phyloP scores from a whole-genome alignment of 805 yeast species.

The Metschnikowia arizonensis region DNA sequence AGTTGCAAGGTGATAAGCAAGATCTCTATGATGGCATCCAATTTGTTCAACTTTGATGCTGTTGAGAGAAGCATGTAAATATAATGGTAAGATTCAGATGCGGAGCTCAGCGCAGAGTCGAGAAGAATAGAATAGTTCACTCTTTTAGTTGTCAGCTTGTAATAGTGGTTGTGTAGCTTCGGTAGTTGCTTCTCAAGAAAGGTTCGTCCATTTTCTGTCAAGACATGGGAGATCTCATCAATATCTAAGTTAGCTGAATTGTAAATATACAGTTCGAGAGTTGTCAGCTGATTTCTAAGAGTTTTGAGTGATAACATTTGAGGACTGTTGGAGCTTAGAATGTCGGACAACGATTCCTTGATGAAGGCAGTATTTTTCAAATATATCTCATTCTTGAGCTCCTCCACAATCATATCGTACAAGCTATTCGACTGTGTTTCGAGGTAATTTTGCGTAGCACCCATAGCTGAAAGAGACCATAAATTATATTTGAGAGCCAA shows the following conservation, averaged over 20 bases:
- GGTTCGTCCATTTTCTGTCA: slow-evolving; percentile 27
- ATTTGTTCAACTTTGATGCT: slow-evolving; percentile 55
- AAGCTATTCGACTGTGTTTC: slow-evolving; percentile 56
- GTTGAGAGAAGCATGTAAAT: slow-evolving; percentile 51
- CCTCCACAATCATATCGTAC: slow-evolving; percentile 73
- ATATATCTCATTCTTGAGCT: slow-evolving; percentile 65
- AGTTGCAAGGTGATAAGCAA: slow-evolving; percentile 51
- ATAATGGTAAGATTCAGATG: slow-evolving; percentile 48
- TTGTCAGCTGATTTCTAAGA: slow-evolving; percentile 30
- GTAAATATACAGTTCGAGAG: slow-evolving; percentile 52
- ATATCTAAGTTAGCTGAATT: slow-evolving; percentile 58
- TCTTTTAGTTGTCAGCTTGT: slow-evolving; percentile 15
- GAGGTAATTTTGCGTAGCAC: slow-evolving; percentile 47
- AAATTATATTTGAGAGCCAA: slow-evolving; percentile 49
- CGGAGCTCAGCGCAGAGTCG: slow-evolving; percentile 27
- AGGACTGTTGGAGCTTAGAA: slow-evolving; percentile 29
- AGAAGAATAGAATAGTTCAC: slow-evolving; percentile 30
- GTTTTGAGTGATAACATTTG: slow-evolving; percentile 34
- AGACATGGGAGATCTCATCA: slow-evolving; percentile 42
- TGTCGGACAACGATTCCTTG: slow-evolving; percentile 12
- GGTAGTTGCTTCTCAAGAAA: slow-evolving; percentile 31
- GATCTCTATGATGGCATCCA: slow-evolving; percentile 54
- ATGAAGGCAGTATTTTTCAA: slow-evolving; percentile 33
- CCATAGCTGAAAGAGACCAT: slow-evolving; percentile 56
- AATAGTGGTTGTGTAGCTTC: slow-evolving; percentile 22